Base-by-base conservation (phyloP, 768 basidiomycete species). In the Collybiopsis luxurians region DNA sequence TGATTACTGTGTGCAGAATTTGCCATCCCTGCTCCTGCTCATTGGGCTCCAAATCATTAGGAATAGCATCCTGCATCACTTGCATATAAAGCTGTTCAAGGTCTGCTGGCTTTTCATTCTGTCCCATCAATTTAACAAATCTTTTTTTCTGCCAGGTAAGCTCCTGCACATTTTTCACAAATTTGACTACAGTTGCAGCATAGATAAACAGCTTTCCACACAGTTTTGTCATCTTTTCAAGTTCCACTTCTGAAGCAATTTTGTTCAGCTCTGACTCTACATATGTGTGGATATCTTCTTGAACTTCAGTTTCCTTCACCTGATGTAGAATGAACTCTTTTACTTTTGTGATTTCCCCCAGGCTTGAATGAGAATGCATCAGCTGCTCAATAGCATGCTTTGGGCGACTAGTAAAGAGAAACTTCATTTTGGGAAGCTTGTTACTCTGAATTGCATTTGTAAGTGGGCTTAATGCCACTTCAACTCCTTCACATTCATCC, bases 191-290 rank as follows among this genome's bases (percentile, higher is more conserved):
- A 19, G 52, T 53, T 12, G 52, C 52, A 11, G 52, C 52, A 53
- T 53, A 53, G 13, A 53, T 53, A 42, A 53, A 53, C 12, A 53
- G 28, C 21, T 31, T 40, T 19, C 52, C 52, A 42, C 38, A 40
- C 3, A 53, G 7, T 3, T 11, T 19, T 6, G 42, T 31, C 6
- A 53, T 12, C 4, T 42, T 40, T 1, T 53, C 5, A 6, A 53
- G 26, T 17, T 53, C 15, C n/a, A 40, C 39, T 27, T 53, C 39
- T 42, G 52, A 9, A 10, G 24, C 15, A 17, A 53, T 4, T 2
- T n/a, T 23, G 4, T 40, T 7, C n/a, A 53, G 27, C 38, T 53
- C 52, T 26, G 2, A 15, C 3, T 4, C 23, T 1, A 53, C 6
- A 23, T 40, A 53, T 1, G 26, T 53, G 11, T 53, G 12, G 24